A percentile compares a stretch with the other conserved stretches of the same genome.
Evolutionary conservation across 192 early-diverging fungal genomes (phyloP).

Genomic region (Coemansia sp.): DNA sequence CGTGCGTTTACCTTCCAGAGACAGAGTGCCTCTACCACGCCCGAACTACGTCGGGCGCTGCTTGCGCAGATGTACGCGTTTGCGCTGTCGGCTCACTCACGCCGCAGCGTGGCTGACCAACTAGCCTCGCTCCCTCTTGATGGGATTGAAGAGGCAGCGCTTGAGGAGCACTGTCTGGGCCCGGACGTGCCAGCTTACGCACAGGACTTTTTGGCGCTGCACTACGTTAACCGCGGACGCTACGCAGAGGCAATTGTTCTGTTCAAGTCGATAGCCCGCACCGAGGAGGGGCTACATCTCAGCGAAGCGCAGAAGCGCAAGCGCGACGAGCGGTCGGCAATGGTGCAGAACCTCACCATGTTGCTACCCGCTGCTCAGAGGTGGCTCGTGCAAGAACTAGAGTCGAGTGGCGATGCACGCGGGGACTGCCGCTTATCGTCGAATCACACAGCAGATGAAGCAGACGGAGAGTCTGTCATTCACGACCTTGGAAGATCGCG

Average conservation of each 20-base stretch:
- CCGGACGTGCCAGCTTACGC: slow-evolving; percentile 17
- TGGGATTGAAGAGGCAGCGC: slow-evolving; percentile 26
- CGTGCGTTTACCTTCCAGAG: slow-evolving; percentile 54
- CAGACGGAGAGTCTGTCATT: not conserved
- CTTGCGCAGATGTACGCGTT: slow-evolving; percentile 49
- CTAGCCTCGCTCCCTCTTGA: slow-evolving; percentile 44
- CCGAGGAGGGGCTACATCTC: slow-evolving; percentile 10
- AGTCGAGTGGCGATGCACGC: slow-evolving; percentile 4
- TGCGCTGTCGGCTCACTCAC: slow-evolving; percentile 27
- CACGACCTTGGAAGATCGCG: not conserved
- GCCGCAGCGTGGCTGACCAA: slow-evolving; percentile 21
- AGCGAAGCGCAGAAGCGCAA: slow-evolving; percentile 27
- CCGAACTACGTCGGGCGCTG: slow-evolving; percentile 32
- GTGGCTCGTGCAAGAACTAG: slow-evolving; percentile 33
- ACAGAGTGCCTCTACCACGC: not conserved
- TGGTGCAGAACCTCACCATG: slow-evolving; percentile 43
- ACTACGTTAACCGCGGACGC: slow-evolving; percentile 46
- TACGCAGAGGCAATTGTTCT: slow-evolving; percentile 51
- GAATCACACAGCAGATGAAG: not conserved
- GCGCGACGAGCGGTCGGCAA: slow-evolving; percentile 35
- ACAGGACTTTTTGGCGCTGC: slow-evolving; percentile 51
- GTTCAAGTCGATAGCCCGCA: slow-evolving; percentile 22
- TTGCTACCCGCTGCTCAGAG: slow-evolving; percentile 47
- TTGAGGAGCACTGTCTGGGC: slow-evolving; percentile 31
- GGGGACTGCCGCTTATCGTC: not conserved